phyloP scores from a whole-genome alignment of 164 flowering plant genomes.

The Warburgia ugandensis region DNA sequence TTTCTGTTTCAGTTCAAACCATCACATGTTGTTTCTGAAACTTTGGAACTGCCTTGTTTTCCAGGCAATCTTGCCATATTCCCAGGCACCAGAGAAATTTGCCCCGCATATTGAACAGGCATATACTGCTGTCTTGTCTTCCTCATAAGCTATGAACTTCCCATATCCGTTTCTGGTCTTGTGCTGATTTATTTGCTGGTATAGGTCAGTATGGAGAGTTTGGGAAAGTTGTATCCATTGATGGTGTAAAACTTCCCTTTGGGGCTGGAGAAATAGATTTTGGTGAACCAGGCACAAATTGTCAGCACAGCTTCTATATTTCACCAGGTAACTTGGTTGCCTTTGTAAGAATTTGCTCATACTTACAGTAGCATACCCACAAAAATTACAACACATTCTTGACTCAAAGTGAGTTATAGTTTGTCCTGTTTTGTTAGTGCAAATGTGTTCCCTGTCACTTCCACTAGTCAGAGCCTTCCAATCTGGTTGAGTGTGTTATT shows the following conservation, averaged over 20 bases:
- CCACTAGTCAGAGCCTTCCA: too few relatives aligned
- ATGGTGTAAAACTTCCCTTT: slow-evolving; percentile 81
- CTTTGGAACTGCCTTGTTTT: slow-evolving; percentile 8
- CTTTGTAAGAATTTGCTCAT: not conserved
- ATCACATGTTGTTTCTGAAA: not conserved
- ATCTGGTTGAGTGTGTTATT: too few relatives aligned
- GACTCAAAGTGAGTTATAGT: too few relatives aligned
- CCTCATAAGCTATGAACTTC: not conserved
- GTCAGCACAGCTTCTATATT: slow-evolving; percentile 99
- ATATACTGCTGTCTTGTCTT: slow-evolving; percentile 8
- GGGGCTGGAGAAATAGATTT: slow-evolving; percentile 98
- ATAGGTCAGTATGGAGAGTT: slow-evolving; percentile 99
- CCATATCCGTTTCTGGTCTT: not conserved
- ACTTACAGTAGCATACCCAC: not conserved
- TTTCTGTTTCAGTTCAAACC: not conserved
- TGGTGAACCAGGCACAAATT: slow-evolving; percentile 99
- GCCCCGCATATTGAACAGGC: slow-evolving; percentile 99
- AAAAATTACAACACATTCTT: not conserved
- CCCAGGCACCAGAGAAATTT: slow-evolving; percentile 90
- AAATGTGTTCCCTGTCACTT: too few relatives aligned
- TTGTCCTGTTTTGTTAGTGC: too few relatives aligned
- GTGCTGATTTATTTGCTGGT: not conserved
- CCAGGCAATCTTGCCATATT: slow-evolving; percentile 94
- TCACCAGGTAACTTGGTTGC: slow-evolving; percentile 59
- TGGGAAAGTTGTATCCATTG: slow-evolving; percentile 96